Percentiles rank a stretch among this genome's conserved stretches.
Evolutionary conservation across 306 rosid species (phyloP).

Genomic region (Arachis stenosperma): DNA sequence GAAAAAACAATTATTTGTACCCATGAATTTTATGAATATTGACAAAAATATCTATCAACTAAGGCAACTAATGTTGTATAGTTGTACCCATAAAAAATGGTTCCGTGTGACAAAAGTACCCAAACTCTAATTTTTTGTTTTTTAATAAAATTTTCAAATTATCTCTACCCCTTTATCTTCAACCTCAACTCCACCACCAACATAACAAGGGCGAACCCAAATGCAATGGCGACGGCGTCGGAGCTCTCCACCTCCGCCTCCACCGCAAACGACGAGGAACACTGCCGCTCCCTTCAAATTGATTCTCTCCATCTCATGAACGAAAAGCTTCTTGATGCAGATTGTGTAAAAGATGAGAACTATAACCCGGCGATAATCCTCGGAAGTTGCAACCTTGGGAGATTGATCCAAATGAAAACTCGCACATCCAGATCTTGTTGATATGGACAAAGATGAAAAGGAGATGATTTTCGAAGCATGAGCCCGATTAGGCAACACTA

Average conservation of each 20-base stretch:
- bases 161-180: too few species aligned
- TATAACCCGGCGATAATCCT: constrained; percentile 90
- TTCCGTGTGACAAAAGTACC: too few species aligned
- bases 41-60: too few species aligned
- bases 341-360: constrained; percentile 86
- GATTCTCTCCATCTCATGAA: constrained; percentile 59
- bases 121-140: too few species aligned
- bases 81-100: too few species aligned
- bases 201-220: neutral
- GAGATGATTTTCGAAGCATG: constrained; percentile 99
- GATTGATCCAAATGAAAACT: constrained; percentile 82
- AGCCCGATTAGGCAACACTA: constrained; percentile 87
- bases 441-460: constrained; percentile 52
- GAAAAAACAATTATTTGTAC: too few species aligned
- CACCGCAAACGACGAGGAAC: constrained; percentile 1
- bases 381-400: constrained; percentile 84
- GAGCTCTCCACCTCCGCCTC: constrained; percentile 28
- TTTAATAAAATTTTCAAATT: too few species aligned
- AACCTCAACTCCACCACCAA: too few species aligned
- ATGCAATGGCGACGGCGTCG: constrained; percentile 60
- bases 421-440: constrained; percentile 78
- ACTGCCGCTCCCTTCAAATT: constrained; percentile 4
- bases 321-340: constrained; percentile 90
- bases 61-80: too few species aligned
- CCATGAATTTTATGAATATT: too few species aligned